phyloP scores from a whole-genome alignment of 495 filamentous ascomycete species.

The Xylaria cubensis region DNA sequence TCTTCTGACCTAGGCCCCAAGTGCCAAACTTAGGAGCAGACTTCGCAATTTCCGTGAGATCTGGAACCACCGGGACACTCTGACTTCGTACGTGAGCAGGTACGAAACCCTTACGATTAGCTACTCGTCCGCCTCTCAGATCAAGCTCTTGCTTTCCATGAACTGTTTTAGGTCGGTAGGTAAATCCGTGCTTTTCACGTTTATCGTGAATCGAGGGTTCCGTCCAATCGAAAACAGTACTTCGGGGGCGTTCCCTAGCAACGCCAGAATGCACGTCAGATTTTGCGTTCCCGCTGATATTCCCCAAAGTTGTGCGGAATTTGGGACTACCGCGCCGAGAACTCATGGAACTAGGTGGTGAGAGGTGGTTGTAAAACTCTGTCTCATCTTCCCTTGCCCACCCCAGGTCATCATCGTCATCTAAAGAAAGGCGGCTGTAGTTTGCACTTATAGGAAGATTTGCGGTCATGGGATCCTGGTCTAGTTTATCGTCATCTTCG shows the following conservation, averaged over 20 bases:
- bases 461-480: constrained; percentile 17
- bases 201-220: constrained; percentile 69
- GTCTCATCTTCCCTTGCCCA: constrained; percentile 65
- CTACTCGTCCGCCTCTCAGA: constrained; percentile 72
- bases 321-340: constrained; percentile 54
- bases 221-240: constrained; percentile 86
- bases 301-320: constrained; percentile 49
- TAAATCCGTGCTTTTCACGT: constrained; percentile 57
- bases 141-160: constrained; percentile 86
- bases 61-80: constrained; percentile 88
- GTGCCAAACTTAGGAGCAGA: constrained; percentile 82
- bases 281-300: constrained; percentile 49
- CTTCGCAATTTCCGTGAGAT: constrained; percentile 61
- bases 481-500: constrained; percentile 26
- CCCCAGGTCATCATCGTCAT: constrained; percentile 67
- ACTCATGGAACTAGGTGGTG: constrained; percentile 59
- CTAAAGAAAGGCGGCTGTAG: constrained; percentile 57
- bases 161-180: constrained; percentile 81
- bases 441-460: constrained; percentile 45
- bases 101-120: constrained; percentile 76
- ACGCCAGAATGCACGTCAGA: constrained; percentile 40
- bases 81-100: constrained; percentile 88
- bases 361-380: constrained; percentile 58
- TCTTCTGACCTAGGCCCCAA: constrained; percentile 86
- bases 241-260: constrained; percentile 57